These are phyloP conservation scores for Sporopachydermia cereana DNA, from an alignment of 1,139 yeast species.

Conservation along the genomic window DNA sequence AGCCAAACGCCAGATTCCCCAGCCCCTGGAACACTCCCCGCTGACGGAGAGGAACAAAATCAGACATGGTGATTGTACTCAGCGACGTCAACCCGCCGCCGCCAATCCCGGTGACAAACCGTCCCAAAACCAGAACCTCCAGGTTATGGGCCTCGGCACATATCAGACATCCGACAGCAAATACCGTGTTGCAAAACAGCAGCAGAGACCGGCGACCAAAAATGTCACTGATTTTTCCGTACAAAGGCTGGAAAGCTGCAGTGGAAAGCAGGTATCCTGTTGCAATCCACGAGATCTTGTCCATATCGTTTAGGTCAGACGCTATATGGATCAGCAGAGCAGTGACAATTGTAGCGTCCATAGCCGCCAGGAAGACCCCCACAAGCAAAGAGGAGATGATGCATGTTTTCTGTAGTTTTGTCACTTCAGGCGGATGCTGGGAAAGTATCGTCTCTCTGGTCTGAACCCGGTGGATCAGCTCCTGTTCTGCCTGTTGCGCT, in stretches of 20 bases:
- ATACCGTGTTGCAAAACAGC: constrained; percentile 35
- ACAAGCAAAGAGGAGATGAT: constrained; percentile 31
- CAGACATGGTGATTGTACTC: constrained; percentile 44
- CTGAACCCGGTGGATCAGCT: not conserved
- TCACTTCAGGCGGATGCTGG: not conserved
- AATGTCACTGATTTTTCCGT: constrained; percentile 77
- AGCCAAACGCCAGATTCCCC: constrained; percentile 52
- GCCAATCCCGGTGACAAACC: constrained; percentile 52
- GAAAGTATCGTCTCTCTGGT: not conserved
- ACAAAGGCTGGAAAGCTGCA: constrained; percentile 63
- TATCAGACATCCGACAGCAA: constrained; percentile 43
- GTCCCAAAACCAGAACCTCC: constrained; percentile 41
- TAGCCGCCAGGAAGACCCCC: constrained; percentile 44
- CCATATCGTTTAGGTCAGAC: constrained; percentile 44
- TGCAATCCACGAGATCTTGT: constrained; percentile 47
- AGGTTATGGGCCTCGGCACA: constrained; percentile 37
- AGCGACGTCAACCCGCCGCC: constrained; percentile 52
- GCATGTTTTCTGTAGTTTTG: not conserved
- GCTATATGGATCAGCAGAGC: constrained; percentile 53
- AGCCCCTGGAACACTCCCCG: constrained; percentile 53
- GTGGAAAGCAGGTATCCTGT: constrained; percentile 49
- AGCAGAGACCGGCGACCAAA: constrained; percentile 60
- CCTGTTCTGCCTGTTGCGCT: constrained; percentile 1
- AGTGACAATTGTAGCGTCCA: constrained; percentile 57
- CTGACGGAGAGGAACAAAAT: constrained; percentile 43